Evolutionary conservation across 2,329 filamentous ascomycete genomes (phyloP), one percentile per base, ranked within the genome.

Genomic region (Chrysosphaeria jannelii): DNA sequence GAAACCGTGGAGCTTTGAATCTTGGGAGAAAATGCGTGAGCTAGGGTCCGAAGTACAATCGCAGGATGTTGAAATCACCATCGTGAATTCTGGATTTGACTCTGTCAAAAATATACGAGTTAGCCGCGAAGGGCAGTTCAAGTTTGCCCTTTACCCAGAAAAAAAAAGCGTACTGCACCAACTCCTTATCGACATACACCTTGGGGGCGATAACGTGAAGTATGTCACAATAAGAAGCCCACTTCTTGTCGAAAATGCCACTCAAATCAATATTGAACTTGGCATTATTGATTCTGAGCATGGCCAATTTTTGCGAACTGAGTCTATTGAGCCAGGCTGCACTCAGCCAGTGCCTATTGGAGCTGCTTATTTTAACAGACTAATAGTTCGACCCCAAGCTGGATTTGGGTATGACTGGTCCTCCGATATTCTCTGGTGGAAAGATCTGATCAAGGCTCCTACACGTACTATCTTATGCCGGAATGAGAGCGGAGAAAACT

Each of bases 321-420:
- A 97, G 45, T 93, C 93, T 49, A 81, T 97, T 26, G 59, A 76
- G 0, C 88, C 85, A 1, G 85, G 88, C 1, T 79, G 91, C 39
- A 68, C 68, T 24, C 61, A 78, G 10, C 81, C 85, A 6, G 75
- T 78, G 8, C 85, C 85, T 1, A 78, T 97, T 5, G 88, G 85
- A 9, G 78, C 81, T 2, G 78, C 72, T 1, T 93, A 68, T 39
- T 59, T 88, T 45, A 88, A 93, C 45, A 76, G 69, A 1, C 51
- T 90, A 6, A 57, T 97, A 6, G 53, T 97, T 20, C 64, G 85
- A 16, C 85, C 85, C 2, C 85, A 93, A 39, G 76, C 85, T 35
- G 85, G 85, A 4, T 97, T 97, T 36, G 85, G 85, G 2, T 97
- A 91, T 39, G 64, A 72, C 28, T 97, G 85, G 85, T 90, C 78